Evolutionary conservation across 495 filamentous ascomycete species (phyloP), one percentile per base, ranked within the genome.

Genomic region (Neurospora sp.): DNA sequence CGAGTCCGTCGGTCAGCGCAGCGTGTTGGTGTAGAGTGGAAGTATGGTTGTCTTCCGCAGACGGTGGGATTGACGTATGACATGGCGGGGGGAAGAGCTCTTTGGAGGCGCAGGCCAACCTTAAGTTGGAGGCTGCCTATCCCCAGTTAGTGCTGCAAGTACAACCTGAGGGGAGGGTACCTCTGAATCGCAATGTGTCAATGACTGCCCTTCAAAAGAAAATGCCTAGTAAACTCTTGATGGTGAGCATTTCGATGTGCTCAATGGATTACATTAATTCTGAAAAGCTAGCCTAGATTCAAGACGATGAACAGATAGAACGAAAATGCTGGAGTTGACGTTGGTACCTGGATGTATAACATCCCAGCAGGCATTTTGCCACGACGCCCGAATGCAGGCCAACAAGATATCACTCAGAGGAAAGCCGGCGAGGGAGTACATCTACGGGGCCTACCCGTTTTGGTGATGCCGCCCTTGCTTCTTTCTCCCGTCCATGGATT

Each of bases 21-120:
- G 54, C 7, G 24, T 62, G 40, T 71, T 71, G 39, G 21, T 39
- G 66, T 70, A 34, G n/a, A 15, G 62, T 40, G 21, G 24, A n/a
- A 36, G 9, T 3, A 31, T 36, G 21, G 36, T 48, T 24, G 69
- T 31, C 45, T 62, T 21, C 19, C 45, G 54, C 66, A 37, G 73
- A 28, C 62, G 69, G 48, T 37, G 48, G 62, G 40, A 70, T 75
- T 75, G 74, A 75, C 75, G 75, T 76, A 76, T 71, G 71, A 24
- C 54, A 48, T 75, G 71, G 73, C 69, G 75, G 75, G 73, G 73
- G 73, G 73, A 39, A 59, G 69, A 62, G 54, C 54, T 31, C 45
- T 54, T 54, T 28, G 45, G 21, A 54, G 45, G 13, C 24, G 48
- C 48, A 62, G 48, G 54, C 48, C 54, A 54, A 54, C 48, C 21